These are phyloP conservation scores for Candida lessepsii DNA, from an alignment of 805 yeast species.

Conservation along the genomic window DNA sequence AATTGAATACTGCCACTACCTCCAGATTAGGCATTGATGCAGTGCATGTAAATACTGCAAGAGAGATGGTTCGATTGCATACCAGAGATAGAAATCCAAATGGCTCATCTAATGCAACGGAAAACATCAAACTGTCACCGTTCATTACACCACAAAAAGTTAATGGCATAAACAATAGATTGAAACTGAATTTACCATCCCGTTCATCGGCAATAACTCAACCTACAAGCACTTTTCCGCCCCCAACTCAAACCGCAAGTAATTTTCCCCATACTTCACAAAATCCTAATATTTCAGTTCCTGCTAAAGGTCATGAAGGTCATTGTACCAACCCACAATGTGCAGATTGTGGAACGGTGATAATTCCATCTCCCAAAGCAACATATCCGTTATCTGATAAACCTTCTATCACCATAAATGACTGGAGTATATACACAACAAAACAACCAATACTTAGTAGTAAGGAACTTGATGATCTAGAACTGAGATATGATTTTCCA, in stretches of 20 bases:
- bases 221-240: too few species aligned
- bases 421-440: constrained; percentile 74
- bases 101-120: constrained; percentile 8
- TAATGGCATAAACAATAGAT: too few species aligned
- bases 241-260: not conserved
- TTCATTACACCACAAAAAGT: not conserved
- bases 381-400: constrained; percentile 59
- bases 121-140: not conserved
- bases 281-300: constrained; percentile 28
- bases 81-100: constrained; percentile 38
- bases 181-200: too few species aligned
- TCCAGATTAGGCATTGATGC: constrained; percentile 44
- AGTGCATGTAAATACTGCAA: constrained; percentile 56
- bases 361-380: constrained; percentile 76
- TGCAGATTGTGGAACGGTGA: constrained; percentile 65
- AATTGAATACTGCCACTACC: too few species aligned
- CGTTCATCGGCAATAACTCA: too few species aligned
- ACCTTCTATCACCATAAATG: constrained; percentile 66
- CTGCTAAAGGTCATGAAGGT: constrained; percentile 42
- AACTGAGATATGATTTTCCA: constrained; percentile 63
- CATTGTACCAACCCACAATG: constrained; percentile 49
- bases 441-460: constrained; percentile 77
- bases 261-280: not conserved
- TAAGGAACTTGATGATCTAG: constrained; percentile 66
- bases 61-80: constrained; percentile 57